Conservation (phyloP, 768 basidiomycete genomes). For the Lactarius deliciosus region DNA sequence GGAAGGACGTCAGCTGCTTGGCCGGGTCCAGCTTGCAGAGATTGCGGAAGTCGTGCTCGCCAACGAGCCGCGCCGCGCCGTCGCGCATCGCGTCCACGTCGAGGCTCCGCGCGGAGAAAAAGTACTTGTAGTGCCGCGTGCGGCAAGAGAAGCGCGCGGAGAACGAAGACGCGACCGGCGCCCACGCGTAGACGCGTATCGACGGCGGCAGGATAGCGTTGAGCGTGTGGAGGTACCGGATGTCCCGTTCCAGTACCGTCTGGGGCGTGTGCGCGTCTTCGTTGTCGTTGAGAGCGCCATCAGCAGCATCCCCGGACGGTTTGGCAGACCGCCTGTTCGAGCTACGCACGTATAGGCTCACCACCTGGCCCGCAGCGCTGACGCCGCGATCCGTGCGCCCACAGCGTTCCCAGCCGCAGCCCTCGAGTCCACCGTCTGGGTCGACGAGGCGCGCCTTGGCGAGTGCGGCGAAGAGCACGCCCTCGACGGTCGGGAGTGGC, state of each 20-base stretch:
- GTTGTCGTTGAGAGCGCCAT: not conserved
- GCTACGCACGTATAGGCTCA: slow-evolving; percentile 89
- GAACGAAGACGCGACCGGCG: slow-evolving; percentile 75
- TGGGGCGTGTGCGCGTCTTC: not conserved
- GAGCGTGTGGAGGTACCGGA: slow-evolving; percentile 75
- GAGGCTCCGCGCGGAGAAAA: slow-evolving; percentile 72
- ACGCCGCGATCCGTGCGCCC: slow-evolving; percentile 96
- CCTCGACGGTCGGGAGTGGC: slow-evolving; percentile 88
- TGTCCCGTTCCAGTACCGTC: slow-evolving; percentile 44
- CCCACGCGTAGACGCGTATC: slow-evolving; percentile 92
- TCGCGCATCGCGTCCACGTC: slow-evolving; percentile 74
- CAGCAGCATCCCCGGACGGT: not conserved
- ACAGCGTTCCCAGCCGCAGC: slow-evolving; percentile 88
- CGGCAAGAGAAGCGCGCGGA: slow-evolving; percentile 87
- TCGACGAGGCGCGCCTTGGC: slow-evolving; percentile 78
- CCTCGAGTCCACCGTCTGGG: slow-evolving; percentile 68
- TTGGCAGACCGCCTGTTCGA: slow-evolving; percentile 39
- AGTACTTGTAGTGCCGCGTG: slow-evolving; percentile 96
- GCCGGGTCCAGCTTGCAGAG: slow-evolving; percentile 89
- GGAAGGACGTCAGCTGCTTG: slow-evolving; percentile 86
- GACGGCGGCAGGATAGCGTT: slow-evolving; percentile 88
- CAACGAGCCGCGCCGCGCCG: slow-evolving; percentile 69
- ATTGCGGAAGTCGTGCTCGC: slow-evolving; percentile 95
- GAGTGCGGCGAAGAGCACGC: slow-evolving; percentile 77
- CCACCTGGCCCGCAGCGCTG: slow-evolving; percentile 90